phyloP scores from a whole-genome alignment of 495 filamentous ascomycete genomes.

The Penicillium canescens region DNA sequence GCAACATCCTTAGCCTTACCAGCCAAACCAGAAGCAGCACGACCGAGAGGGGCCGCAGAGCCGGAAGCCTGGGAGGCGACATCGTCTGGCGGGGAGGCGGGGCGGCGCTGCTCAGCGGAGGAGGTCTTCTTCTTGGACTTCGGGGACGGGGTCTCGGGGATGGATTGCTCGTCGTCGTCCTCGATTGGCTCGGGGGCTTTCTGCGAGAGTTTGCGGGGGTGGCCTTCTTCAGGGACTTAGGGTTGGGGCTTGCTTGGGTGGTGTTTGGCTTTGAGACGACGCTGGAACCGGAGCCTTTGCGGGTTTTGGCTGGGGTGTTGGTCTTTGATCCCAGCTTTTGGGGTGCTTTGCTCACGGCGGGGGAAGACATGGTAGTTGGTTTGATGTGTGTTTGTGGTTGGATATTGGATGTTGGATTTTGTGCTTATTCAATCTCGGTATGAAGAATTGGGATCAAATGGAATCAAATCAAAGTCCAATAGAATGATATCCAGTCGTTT shows the following conservation, averaged over 20 bases:
- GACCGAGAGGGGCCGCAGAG: constrained; percentile 25
- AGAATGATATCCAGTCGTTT: not conserved
- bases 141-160: constrained; percentile 28
- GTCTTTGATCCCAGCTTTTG: constrained; percentile 27
- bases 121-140: constrained; percentile 35
- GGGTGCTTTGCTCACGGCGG: constrained; percentile 24
- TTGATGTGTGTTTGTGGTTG: not conserved
- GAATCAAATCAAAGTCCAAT: not conserved
- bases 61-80: constrained; percentile 32
- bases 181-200: constrained; percentile 25
- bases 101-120: constrained; percentile 33
- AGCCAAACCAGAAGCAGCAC: constrained; percentile 11
- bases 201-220: constrained; percentile 25
- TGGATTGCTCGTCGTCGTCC: constrained; percentile 25
- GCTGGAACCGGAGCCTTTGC: constrained; percentile 47
- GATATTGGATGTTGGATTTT: not conserved
- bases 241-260: constrained; percentile 20
- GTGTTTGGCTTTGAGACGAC: constrained; percentile 33
- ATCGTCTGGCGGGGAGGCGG: constrained; percentile 25
- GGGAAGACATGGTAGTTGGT: constrained; percentile 21
- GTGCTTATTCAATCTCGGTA: not conserved
- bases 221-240: constrained; percentile 29
- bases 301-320: constrained; percentile 50
- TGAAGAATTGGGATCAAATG: not conserved
- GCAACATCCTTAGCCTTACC: constrained; percentile 23